These are phyloP conservation scores for Talaromyces wortmannii DNA, from an alignment of 495 filamentous ascomycete genomes.

Conservation along the genomic window DNA sequence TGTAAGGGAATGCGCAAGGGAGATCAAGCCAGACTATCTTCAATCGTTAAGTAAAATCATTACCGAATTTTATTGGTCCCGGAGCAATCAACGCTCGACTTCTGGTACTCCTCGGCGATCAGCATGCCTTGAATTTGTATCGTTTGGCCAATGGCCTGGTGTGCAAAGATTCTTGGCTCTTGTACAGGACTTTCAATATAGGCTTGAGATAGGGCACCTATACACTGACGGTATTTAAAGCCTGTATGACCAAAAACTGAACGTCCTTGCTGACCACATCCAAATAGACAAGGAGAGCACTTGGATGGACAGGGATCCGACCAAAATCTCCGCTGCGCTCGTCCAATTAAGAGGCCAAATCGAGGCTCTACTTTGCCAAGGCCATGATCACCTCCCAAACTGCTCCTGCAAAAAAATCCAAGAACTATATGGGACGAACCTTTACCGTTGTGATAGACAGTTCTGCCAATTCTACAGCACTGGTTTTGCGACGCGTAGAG, in stretches of 20 bases:
- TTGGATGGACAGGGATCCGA: background rate
- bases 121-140: background rate
- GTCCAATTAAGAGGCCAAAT: background rate
- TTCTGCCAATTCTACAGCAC: background rate
- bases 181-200: background rate
- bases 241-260: background rate
- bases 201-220: background rate
- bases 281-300: background rate
- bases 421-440: background rate
- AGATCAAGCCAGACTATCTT: background rate
- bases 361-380: background rate
- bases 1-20: background rate
- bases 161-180: background rate
- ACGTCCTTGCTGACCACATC: background rate
- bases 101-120: background rate
- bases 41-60: background rate
- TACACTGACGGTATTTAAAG: background rate
- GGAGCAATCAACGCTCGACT: background rate
- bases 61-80: background rate
- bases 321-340: background rate
- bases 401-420: background rate
- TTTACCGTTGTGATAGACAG: background rate
- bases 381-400: background rate
- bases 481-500: background rate
- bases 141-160: background rate